These are phyloP conservation scores for Ustilago curta DNA, from an alignment of 1,284 basidiomycete genomes.

Conservation along the genomic window DNA sequence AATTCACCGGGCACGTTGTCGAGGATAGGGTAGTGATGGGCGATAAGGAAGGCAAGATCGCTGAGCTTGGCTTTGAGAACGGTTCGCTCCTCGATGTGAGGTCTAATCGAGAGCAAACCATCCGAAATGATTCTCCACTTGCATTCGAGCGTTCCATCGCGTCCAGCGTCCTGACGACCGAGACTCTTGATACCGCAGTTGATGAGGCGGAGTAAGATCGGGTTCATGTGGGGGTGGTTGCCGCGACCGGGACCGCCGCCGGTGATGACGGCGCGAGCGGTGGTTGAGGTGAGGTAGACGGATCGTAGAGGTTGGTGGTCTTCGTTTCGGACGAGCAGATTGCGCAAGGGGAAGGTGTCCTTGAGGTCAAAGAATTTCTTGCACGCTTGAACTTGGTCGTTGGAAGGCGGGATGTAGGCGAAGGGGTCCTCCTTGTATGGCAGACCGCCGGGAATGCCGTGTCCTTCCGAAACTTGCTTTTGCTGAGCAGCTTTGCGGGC, in stretches of 20 bases:
- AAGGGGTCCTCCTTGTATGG: slow-evolving; percentile 67
- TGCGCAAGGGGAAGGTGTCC: slow-evolving; percentile 79
- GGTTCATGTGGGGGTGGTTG: slow-evolving; percentile 72
- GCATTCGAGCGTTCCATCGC: slow-evolving; percentile 72
- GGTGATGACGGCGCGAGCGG: slow-evolving; percentile 79
- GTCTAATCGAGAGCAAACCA: slow-evolving; percentile 83
- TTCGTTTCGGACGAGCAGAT: slow-evolving; percentile 88
- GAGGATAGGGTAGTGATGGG: slow-evolving; percentile 60
- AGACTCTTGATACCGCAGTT: slow-evolving; percentile 87
- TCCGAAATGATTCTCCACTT: slow-evolving; percentile 82
- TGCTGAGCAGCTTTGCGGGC: slow-evolving; percentile 45
- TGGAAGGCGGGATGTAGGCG: slow-evolving; percentile 54
- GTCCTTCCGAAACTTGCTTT: slow-evolving; percentile 40
- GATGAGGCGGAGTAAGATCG: slow-evolving; percentile 84
- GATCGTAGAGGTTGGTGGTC: slow-evolving; percentile 81
- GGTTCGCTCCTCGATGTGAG: slow-evolving; percentile 77
- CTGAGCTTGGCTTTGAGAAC: slow-evolving; percentile 77
- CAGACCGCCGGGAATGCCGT: slow-evolving; percentile 60
- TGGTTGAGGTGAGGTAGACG: slow-evolving; percentile 88
- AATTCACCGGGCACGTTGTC: slow-evolving; percentile 58
- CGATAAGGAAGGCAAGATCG: slow-evolving; percentile 76
- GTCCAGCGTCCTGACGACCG: slow-evolving; percentile 73
- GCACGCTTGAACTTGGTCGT: slow-evolving; percentile 57
- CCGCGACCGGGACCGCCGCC: slow-evolving; percentile 75
- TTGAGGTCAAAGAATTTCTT: slow-evolving; percentile 82